Evolutionary conservation across 495 filamentous ascomycete genomes (phyloP), one percentile per base, ranked within the genome.

Genomic region (Aspergillus carlsbadensis): DNA sequence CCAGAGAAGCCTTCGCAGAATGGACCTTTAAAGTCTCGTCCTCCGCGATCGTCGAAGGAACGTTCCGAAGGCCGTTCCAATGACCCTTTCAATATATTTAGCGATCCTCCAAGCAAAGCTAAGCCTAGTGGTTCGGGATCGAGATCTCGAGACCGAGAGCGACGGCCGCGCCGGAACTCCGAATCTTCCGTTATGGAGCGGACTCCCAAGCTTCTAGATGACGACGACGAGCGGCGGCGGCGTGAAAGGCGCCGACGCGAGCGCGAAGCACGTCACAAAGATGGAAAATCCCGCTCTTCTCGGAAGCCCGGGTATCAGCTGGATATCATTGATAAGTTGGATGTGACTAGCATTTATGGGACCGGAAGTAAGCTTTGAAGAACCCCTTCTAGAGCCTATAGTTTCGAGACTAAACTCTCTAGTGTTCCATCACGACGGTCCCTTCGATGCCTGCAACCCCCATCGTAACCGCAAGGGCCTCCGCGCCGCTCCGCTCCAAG

Each of bases 341-440:
- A 99, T 78, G 94, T 93, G 41, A 96, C 93, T 10, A 92, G 93
- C 62, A 95, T 99, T 64, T 97, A 96, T 66, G 94, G 95, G 40
- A 89, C 91, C 56, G 94, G 94, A 68, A 80, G 93, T 98, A 76
- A 72, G 93, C 86, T 4, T 15, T 53, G 14, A n/a, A 53, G 15
- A 39, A 3, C 1, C 10, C 43, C 56, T 58, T 18, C 14, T 15
- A 10, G 6, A 39, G 17, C 50, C 15, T 14, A 56, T 66, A 18
- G 66, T 18, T 20, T 31, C 15, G 29, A 43, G 13, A 22, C 4
- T 46, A 52, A 26, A 14, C 10, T n/a, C 22, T n/a, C 17, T 22
- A 96, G 93, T 98, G 67, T 96, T 99, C 72, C 95, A 99, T 58
- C 95, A 99, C 67, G 95, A 99, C 67, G 95, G 95, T 21, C 95